Evolutionary conservation across 2,329 filamentous ascomycete genomes (phyloP).

Genomic region (Fusarium equiseti): DNA sequence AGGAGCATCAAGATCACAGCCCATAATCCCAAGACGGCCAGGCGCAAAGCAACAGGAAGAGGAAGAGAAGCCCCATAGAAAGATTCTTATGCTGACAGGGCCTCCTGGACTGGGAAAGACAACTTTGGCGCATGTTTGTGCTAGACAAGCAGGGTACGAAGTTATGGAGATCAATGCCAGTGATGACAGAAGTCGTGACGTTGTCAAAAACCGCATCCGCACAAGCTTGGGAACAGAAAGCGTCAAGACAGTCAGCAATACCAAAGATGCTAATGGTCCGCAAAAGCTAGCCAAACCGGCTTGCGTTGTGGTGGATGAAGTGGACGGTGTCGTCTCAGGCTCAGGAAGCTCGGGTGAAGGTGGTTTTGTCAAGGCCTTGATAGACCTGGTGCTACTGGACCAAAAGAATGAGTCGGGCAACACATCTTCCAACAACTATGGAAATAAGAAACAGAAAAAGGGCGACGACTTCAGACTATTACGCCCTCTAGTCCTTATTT

Average conservation of each 20-base stretch:
- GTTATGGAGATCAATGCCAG: conserved; percentile 98
- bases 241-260: conserved; percentile 79
- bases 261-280: conserved; percentile 65
- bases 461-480: conserved; percentile 89
- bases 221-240: conserved; percentile 95
- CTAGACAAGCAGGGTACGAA: conserved; percentile 94
- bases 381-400: conserved; percentile 88
- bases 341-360: conserved; percentile 84
- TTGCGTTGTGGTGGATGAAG: conserved; percentile 95
- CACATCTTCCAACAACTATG: conserved; percentile 39
- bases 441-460: conserved; percentile 71
- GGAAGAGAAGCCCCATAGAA: conserved; percentile 83
- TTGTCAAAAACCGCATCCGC: conserved; percentile 90
- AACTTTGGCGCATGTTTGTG: conserved; percentile 95
- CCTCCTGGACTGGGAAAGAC: conserved; percentile 96
- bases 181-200: conserved; percentile 89
- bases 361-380: conserved; percentile 93
- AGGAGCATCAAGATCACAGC: conserved; percentile 72
- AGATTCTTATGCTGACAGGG: conserved; percentile 90
- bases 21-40: conserved; percentile 58
- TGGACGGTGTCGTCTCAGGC: conserved; percentile 91
- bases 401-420: conserved; percentile 74
- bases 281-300: conserved; percentile 85
- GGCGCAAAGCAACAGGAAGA: conserved; percentile 60
- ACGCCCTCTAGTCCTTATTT: conserved; percentile 91